Evolutionary conservation across 176 grass and related monocot genomes (phyloP).

Genomic region (Phoenix dactylifera): DNA sequence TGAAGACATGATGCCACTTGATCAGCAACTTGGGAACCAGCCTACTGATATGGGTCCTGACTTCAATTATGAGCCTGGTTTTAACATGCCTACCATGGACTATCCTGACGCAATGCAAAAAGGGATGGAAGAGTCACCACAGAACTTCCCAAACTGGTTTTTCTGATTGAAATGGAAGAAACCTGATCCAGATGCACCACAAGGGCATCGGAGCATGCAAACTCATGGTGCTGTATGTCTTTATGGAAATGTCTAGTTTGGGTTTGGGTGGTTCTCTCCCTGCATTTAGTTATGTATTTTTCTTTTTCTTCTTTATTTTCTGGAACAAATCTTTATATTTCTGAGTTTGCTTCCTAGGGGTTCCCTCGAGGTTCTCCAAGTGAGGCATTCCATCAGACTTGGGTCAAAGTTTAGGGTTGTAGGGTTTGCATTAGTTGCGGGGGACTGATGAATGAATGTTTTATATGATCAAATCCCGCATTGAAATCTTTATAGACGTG

Average conservation of each 20-base stretch:
- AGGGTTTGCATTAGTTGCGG: not conserved
- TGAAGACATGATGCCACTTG: not conserved
- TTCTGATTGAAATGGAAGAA: not conserved
- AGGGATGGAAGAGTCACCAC: not conserved
- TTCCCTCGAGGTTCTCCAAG: not conserved
- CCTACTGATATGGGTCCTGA: not conserved
- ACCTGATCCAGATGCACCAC: too few relatives aligned
- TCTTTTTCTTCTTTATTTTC: not conserved
- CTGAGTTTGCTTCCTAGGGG: not conserved
- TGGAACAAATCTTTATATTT: not conserved
- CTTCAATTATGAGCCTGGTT: not conserved
- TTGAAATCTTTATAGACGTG: not conserved
- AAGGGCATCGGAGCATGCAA: too few relatives aligned
- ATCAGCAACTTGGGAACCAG: slow-evolving; percentile 2
- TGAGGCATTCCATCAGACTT: slow-evolving; percentile 1
- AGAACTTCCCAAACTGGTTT: slow-evolving; percentile 9
- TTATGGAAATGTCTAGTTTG: too few relatives aligned
- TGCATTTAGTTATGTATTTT: not conserved
- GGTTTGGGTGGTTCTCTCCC: not conserved
- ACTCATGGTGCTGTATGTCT: too few relatives aligned
- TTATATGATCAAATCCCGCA: not conserved
- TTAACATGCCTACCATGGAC: not conserved
- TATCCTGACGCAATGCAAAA: not conserved
- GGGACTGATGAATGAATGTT: not conserved
- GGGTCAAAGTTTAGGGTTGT: not conserved